These are phyloP conservation scores for Panicum hallii DNA, from an alignment of 202 grass and related monocot genomes.

Conservation along the genomic window DNA sequence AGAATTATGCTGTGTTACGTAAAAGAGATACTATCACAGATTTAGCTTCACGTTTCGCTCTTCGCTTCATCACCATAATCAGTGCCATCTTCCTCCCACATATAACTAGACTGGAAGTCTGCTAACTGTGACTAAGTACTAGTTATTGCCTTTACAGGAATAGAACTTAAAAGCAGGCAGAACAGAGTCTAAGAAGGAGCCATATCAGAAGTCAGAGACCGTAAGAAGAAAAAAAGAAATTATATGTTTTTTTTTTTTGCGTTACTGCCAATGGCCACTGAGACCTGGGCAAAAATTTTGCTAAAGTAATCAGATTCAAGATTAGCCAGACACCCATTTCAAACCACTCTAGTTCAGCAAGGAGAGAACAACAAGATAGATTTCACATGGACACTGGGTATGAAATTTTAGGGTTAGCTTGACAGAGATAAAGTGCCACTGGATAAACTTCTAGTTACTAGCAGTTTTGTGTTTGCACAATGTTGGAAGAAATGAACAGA, in stretches of 20 bases:
- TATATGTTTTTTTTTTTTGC: neutral
- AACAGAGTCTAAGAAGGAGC: neutral
- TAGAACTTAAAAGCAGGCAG: neutral
- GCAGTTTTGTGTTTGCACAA: conserved; percentile 19
- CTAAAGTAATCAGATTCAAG: conserved; percentile 1
- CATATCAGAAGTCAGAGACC: neutral
- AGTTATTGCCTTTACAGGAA: neutral
- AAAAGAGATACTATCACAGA: too few species aligned
- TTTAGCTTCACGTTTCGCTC: neutral
- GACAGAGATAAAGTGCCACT: neutral
- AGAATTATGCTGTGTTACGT: neutral
- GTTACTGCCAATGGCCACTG: neutral
- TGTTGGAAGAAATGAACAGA: neutral
- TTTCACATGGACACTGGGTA: neutral
- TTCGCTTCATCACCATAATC: neutral
- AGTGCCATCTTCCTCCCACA: neutral
- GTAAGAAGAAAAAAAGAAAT: neutral
- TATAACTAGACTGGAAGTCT: conserved; percentile 19
- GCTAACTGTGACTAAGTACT: neutral
- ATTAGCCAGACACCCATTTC: neutral
- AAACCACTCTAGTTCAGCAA: neutral
- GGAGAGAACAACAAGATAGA: neutral
- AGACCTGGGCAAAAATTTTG: neutral
- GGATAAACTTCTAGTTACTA: neutral
- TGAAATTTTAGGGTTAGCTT: neutral